Percentiles rank a stretch among this genome's conserved stretches.
Evolutionary conservation across 2,329 filamentous ascomycete species (phyloP).

Genomic region (Colletotrichum noveboracense): DNA sequence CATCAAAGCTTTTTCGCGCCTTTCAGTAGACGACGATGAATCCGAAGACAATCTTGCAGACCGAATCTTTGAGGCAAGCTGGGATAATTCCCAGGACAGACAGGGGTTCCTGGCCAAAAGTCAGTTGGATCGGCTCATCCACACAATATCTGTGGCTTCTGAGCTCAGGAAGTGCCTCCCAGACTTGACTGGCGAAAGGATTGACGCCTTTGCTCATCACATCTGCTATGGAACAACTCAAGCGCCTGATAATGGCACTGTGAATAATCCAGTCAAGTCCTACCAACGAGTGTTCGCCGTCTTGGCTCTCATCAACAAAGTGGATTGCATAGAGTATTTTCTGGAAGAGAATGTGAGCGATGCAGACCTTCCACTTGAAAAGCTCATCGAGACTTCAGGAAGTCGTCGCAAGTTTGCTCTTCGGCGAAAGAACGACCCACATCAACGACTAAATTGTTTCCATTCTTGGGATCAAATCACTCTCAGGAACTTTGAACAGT

Average conservation of each 20-base stretch:
- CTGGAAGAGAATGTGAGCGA: background rate
- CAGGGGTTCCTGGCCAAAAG: too few relatives aligned
- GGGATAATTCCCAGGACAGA: too few relatives aligned
- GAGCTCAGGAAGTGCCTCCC: too few relatives aligned
- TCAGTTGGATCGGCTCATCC: too few relatives aligned
- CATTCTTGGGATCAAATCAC: background rate
- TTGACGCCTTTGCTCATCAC: background rate
- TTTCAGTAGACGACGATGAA: too few relatives aligned
- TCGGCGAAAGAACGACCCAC: background rate
- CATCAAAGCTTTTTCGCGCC: too few relatives aligned
- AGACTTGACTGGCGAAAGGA: too few relatives aligned
- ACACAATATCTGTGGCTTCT: too few relatives aligned
- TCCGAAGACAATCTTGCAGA: too few relatives aligned
- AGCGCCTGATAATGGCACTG: background rate
- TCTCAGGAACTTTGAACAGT: background rate
- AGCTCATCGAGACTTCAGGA: too few relatives aligned
- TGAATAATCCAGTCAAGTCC: background rate
- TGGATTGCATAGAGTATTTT: background rate
- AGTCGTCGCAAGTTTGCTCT: too few relatives aligned
- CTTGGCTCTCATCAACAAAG: background rate
- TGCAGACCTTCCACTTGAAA: background rate
- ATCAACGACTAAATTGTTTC: background rate
- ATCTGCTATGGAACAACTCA: background rate
- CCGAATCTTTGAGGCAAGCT: too few relatives aligned
- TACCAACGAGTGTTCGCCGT: background rate